These are phyloP conservation scores for Suhomyces tanzawaensis DNA, from an alignment of 805 yeast species.

Conservation along the genomic window DNA sequence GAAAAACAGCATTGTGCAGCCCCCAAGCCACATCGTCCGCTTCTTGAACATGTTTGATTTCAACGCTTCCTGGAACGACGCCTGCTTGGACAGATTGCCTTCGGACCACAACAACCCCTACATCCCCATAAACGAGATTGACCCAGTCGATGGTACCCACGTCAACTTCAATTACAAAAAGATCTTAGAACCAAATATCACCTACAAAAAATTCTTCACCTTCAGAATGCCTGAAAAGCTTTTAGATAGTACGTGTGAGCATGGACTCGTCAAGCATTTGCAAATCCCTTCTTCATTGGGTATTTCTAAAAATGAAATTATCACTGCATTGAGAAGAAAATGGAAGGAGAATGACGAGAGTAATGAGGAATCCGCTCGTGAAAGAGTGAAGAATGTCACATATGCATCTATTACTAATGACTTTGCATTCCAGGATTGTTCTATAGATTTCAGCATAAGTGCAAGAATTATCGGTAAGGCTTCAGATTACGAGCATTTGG, in stretches of 20 bases:
- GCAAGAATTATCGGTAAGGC: conserved; percentile 39
- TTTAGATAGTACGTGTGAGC: conserved; percentile 35
- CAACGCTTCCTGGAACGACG: conserved; percentile 41
- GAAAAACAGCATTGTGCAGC: conserved; percentile 16
- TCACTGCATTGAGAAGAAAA: conserved; percentile 24
- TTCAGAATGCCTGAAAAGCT: conserved; percentile 38
- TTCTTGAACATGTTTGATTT: conserved; percentile 42
- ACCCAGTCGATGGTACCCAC: conserved; percentile 32
- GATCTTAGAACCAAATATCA: conserved; percentile 27
- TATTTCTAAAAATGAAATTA: conserved; percentile 26
- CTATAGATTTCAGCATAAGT: conserved; percentile 32
- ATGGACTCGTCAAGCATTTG: conserved; percentile 35
- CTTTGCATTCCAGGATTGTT: conserved; percentile 27
- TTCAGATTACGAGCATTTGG: conserved; percentile 23
- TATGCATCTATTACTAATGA: conserved; percentile 24
- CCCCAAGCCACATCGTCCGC: conserved; percentile 20
- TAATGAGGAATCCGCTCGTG: conserved; percentile 7
- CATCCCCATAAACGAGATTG: conserved; percentile 21
- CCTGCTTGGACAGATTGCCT: conserved; percentile 28
- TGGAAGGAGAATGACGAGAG: conserved; percentile 16
- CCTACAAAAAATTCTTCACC: conserved; percentile 40
- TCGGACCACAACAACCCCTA: conserved; percentile 32
- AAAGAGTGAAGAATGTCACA: conserved; percentile 6
- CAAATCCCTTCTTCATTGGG: conserved; percentile 39
- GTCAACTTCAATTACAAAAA: conserved; percentile 24